Evolutionary conservation across 2,329 filamentous ascomycete genomes (phyloP), one percentile per base, ranked within the genome.

Genomic region (Leptoxyphium fumago): DNA sequence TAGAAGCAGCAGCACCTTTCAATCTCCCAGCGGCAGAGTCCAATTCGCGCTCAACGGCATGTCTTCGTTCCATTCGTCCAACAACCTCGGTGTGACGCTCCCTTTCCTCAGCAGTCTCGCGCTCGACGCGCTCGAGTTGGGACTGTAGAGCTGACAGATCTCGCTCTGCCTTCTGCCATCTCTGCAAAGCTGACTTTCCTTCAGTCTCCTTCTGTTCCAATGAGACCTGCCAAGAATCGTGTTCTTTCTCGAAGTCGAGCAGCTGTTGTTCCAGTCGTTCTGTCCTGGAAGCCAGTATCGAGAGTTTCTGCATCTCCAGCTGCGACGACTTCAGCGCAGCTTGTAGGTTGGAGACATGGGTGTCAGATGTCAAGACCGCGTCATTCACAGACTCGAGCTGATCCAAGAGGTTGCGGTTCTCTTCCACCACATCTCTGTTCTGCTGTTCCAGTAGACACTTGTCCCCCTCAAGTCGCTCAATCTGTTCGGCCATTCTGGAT

Each of bases 121-220:
- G 75, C 59, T 96, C 89, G 58, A 98, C 91, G 50, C 76, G 75
- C 58, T 94, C 88, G 14, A 96, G 71, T 63, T 96, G 86, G 47
- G 87, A 82, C 57, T 94, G 83, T 48, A 98, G 72, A 50, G 84
- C 77, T 43, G 73, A 71, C 48, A 96, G 75, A 28, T 79, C 82
- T 32, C 78, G 73, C 66, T 96, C 87, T 1, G 91, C 87, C 55
- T 82, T 78, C 65, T 79, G 82, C 82, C 87, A 96, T 53, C 88
- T 74, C 53, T 84, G 77, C 46, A 89, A 71, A 10, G 89, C 85
- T 3, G 82, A 80, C 44, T 79, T 78, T 53, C 86, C 82, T 53
- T 93, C 84, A 47, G 85, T 77, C 49, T 81, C 75, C 15, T 80
- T 83, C 8, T 72, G 66, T 10, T 73, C 66, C 39, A 95, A 64